Percentiles rank a stretch among this genome's conserved stretches.
Conservation (phyloP, 176 grass and related monocot genomes). For the Musa itinerans region DNA sequence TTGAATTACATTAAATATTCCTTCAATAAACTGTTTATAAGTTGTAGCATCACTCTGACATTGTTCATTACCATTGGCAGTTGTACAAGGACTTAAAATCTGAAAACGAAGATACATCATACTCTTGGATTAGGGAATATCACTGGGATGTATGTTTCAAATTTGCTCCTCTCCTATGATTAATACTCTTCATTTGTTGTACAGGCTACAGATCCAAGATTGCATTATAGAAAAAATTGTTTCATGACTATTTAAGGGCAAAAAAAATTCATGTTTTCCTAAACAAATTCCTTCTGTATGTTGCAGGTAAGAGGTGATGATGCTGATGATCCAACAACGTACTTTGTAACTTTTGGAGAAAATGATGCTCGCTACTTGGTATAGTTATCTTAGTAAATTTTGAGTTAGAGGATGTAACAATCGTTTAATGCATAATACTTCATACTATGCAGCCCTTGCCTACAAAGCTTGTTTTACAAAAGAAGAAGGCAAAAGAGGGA, state of each 20-base stretch:
- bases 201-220: not conserved
- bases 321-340: slow-evolving; percentile 86
- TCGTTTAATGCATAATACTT: slow-evolving; percentile 20
- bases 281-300: slow-evolving; percentile 25
- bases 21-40: not conserved
- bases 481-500: slow-evolving; percentile 93
- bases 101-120: slow-evolving; percentile 69
- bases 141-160: slow-evolving; percentile 79
- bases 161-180: not conserved
- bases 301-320: slow-evolving; percentile 72
- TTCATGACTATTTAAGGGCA: not conserved
- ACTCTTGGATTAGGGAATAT: slow-evolving; percentile 89
- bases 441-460: slow-evolving; percentile 62
- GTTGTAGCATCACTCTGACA: not conserved
- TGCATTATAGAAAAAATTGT: not conserved
- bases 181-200: slow-evolving; percentile 3
- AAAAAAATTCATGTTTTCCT: not conserved
- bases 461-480: slow-evolving; percentile 91
- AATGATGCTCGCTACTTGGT: slow-evolving; percentile 90
- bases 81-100: slow-evolving; percentile 63
- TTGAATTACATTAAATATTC: not conserved
- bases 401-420: not conserved
- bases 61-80: slow-evolving; percentile 36
- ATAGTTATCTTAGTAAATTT: slow-evolving; percentile 17
- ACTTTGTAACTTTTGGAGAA: slow-evolving; percentile 75